Conservation (phyloP, 345 rosid species). For the Populus euphratica region DNA sequence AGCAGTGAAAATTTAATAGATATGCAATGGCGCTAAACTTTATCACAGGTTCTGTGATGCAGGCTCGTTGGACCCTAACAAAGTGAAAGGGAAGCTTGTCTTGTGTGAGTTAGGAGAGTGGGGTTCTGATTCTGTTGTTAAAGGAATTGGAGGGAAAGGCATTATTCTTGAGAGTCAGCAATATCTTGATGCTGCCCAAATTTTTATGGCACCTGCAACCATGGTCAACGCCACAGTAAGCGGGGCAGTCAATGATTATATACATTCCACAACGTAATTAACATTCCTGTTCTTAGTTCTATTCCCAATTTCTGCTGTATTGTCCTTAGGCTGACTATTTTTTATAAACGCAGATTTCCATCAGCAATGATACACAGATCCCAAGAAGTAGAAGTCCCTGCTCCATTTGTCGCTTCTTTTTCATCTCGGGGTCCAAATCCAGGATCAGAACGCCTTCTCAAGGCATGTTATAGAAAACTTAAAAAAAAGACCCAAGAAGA, state of each 20-base stretch:
- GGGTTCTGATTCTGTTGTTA: conserved; percentile 64
- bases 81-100: conserved; percentile 73
- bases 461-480: conserved; percentile 30
- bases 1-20: background rate
- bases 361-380: conserved; percentile 60
- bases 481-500: background rate
- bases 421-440: conserved; percentile 94
- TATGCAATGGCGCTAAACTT: background rate
- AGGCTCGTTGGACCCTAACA: conserved; percentile 52
- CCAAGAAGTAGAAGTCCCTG: conserved; percentile 47
- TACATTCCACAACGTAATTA: conserved; percentile 60
- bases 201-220: conserved; percentile 78
- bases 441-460: conserved; percentile 61
- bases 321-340: background rate
- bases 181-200: conserved; percentile 65
- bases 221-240: conserved; percentile 57
- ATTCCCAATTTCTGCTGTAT: background rate
- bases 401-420: conserved; percentile 80
- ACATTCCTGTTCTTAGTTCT: background rate
- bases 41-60: conserved; percentile 50
- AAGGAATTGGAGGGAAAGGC: conserved; percentile 64
- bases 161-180: conserved; percentile 41
- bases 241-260: conserved; percentile 39
- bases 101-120: conserved; percentile 42
- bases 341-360: conserved; percentile 48